A percentile compares a stretch with the other conserved stretches of the same genome.
Evolutionary conservation across 1,284 basidiomycete genomes (phyloP).

Genomic region (Coniophora puteana): DNA sequence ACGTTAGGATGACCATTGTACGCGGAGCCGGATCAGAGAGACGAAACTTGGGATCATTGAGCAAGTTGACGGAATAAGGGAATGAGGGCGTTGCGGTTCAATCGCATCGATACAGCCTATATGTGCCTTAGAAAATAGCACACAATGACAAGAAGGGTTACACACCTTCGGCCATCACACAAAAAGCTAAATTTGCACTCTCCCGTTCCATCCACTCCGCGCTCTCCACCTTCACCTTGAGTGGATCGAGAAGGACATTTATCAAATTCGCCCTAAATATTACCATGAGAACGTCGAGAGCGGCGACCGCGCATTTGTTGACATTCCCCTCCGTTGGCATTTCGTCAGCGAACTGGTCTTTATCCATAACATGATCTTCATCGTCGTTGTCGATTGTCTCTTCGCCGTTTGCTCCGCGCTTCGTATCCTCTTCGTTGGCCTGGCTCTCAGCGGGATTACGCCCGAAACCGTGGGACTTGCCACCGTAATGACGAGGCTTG

Average conservation of each 20-base stretch:
- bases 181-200: constrained; percentile 93
- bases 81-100: constrained; percentile 84
- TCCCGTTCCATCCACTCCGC: constrained; percentile 93
- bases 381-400: constrained; percentile 71
- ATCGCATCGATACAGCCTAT: constrained; percentile 94
- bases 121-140: constrained; percentile 9
- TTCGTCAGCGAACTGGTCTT: constrained; percentile 94
- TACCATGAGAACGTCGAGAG: constrained; percentile 96
- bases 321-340: constrained; percentile 98
- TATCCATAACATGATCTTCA: constrained; percentile 82
- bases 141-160: constrained; percentile 9
- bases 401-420: constrained; percentile 66
- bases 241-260: constrained; percentile 82
- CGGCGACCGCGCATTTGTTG: constrained; percentile 96
- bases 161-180: constrained; percentile 96
- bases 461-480: constrained; percentile 81
- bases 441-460: constrained; percentile 59
- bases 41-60: constrained; percentile 86
- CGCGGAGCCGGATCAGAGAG: not conserved
- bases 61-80: constrained; percentile 89
- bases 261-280: constrained; percentile 87
- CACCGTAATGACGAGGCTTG: constrained; percentile 90
- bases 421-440: constrained; percentile 46
- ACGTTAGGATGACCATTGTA: constrained; percentile 2
- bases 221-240: constrained; percentile 95